Evolutionary conservation across 345 rosid species (phyloP), one percentile per base, ranked within the genome.

Genomic region (Eutrema heterophyllum): DNA sequence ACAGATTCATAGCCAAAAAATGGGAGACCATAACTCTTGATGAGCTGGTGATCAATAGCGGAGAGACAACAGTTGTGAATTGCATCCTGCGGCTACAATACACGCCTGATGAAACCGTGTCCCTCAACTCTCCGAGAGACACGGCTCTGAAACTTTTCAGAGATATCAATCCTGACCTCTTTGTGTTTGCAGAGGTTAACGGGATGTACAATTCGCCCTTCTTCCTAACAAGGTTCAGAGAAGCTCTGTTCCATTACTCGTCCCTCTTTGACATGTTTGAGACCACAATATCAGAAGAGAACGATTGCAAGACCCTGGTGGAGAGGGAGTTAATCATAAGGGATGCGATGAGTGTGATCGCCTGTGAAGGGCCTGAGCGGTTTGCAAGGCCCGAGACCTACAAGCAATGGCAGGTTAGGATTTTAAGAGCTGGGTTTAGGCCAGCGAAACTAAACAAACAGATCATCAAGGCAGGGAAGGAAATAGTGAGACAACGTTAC

Each of bases 1-100:
- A 80, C 80, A 71, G 59, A 14, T 81, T 69, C 56, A 81, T 89
- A 35, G 96, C 96, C 6, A 81, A 87, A 63, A 84, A 83, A 65
- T 91, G 97, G 97, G 96, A 91, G 51, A 79, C 84, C n/a, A 86
- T 91, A 64, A 73, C 71, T 43, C 82, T 84, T 48, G 91, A 89
- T 63, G 93, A 89, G 64, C 79, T 91, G 27, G 81, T 73, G 67
- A 85, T 87, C 27, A 80, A 86, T 3, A 73, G 57, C 21, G 86
- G 76, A 2, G 97, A 89, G 74, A 76, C 84, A 61, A 82, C 82
- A 18, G 80, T 85, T 10, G 97, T 91, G 4, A 91, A 87, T 40
- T 81, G 89, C 72, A 39, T 82, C 75, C 63, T 77, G 48, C 48
- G 97, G 67, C 53, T 89, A 33, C 84, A 75, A 65, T 82, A 87